Conservation (phyloP, 2,329 filamentous ascomycete species). For the Xylariaceae sp. region DNA sequence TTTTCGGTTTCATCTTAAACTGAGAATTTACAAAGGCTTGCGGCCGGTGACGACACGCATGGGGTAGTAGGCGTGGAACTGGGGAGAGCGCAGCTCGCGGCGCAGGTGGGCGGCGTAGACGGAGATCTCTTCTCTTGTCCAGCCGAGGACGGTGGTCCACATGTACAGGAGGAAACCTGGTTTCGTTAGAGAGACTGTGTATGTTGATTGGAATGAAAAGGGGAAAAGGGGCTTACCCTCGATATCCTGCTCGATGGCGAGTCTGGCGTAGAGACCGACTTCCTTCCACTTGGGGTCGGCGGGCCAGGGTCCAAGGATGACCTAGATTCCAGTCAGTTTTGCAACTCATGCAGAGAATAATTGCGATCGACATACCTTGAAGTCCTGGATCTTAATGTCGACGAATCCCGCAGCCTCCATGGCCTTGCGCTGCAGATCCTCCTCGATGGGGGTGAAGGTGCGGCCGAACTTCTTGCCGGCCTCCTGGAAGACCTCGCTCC, state of each 20-base stretch:
- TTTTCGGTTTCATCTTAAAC: no score
- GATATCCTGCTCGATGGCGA: slow-evolving; percentile 32
- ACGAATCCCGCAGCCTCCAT: slow-evolving; percentile 32
- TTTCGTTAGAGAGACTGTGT: slow-evolving; percentile 2
- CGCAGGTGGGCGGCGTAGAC: slow-evolving; percentile 30
- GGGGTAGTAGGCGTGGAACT: slow-evolving; percentile 26
- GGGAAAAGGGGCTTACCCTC: slow-evolving; percentile 26
- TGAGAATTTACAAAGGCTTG: slow-evolving; percentile 20
- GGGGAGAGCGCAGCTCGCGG: slow-evolving; percentile 25
- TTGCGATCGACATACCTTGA: slow-evolving; percentile 20
- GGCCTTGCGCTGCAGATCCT: slow-evolving; percentile 28
- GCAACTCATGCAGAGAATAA: neutral
- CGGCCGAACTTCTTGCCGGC: slow-evolving; percentile 32
- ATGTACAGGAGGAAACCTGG: slow-evolving; percentile 28
- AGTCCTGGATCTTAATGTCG: slow-evolving; percentile 22
- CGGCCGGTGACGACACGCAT: slow-evolving; percentile 26
- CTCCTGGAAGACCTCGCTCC: slow-evolving; percentile 33
- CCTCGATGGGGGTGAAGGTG: slow-evolving; percentile 31
- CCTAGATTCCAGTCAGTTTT: slow-evolving; percentile 18
- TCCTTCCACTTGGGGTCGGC: slow-evolving; percentile 34
- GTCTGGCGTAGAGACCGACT: slow-evolving; percentile 34
- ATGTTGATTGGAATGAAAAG: no score
- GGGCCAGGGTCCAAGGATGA: slow-evolving; percentile 39
- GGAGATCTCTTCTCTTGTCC: slow-evolving; percentile 28
- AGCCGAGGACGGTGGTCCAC: slow-evolving; percentile 27